Evolutionary conservation across 2,329 filamentous ascomycete species (phyloP).

Genomic region (Calonectria naviculata): DNA sequence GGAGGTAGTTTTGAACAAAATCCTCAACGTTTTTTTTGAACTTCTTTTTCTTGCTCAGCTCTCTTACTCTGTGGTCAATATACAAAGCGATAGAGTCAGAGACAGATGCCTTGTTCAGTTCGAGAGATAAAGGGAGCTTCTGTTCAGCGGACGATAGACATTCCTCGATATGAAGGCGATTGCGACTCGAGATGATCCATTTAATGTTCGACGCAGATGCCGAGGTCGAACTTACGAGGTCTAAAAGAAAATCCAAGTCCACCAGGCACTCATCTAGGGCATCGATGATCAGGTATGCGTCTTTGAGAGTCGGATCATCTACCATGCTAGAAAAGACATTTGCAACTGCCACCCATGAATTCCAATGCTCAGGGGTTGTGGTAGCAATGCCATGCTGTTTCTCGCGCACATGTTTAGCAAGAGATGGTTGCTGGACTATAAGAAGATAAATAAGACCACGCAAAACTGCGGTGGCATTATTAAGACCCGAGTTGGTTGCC

Average conservation of each 20-base stretch:
- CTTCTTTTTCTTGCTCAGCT: not conserved
- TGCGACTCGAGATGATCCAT: conserved; percentile 37
- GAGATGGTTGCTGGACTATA: conserved; percentile 44
- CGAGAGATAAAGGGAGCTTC: not conserved
- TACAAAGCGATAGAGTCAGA: not conserved
- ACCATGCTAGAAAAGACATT: conserved; percentile 54
- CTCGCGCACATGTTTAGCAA: conserved; percentile 47
- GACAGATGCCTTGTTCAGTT: not conserved
- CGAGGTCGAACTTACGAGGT: conserved; percentile 43
- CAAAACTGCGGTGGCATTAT: conserved; percentile 53
- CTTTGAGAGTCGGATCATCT: conserved; percentile 43
- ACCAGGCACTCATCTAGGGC: conserved; percentile 58
- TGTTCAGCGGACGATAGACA: not conserved
- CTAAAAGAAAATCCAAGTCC: conserved; percentile 45
- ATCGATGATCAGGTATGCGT: conserved; percentile 54
- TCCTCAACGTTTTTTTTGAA: not conserved
- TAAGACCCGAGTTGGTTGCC: conserved; percentile 48
- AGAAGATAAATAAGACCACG: conserved; percentile 56
- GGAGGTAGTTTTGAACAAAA: not conserved
- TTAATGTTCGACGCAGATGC: conserved; percentile 48
- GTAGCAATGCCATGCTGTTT: conserved; percentile 45
- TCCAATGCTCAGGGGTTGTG: conserved; percentile 49
- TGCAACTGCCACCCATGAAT: conserved; percentile 46
- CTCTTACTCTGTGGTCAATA: not conserved
- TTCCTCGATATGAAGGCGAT: not conserved